These are phyloP conservation scores for Ogataea pini DNA, from an alignment of 805 yeast genomes.

Conservation along the genomic window DNA sequence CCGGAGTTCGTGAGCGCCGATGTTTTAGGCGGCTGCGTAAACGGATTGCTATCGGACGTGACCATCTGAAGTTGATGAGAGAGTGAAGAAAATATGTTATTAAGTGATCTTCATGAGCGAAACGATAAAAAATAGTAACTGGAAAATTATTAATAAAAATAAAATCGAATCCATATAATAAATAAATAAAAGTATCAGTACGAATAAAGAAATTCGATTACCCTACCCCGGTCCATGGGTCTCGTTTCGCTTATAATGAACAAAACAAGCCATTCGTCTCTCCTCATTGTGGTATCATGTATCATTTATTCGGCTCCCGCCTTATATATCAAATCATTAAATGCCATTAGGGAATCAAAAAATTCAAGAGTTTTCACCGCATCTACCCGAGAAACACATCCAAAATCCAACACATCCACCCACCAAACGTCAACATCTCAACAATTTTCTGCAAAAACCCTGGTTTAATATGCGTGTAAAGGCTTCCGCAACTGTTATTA, in stretches of 20 bases:
- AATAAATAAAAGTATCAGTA: not conserved
- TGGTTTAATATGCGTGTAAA: slow-evolving; percentile 28
- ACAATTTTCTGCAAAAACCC: slow-evolving; percentile 33
- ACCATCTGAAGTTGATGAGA: not conserved
- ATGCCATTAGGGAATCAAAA: not conserved
- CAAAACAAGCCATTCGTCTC: too few relatives aligned
- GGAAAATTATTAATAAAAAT: not conserved
- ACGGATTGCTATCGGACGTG: too few relatives aligned
- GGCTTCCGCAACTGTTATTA: slow-evolving; percentile 67
- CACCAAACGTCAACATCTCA: slow-evolving; percentile 44
- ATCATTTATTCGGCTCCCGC: too few relatives aligned
- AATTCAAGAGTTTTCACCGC: not conserved
- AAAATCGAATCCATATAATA: not conserved
- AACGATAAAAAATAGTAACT: too few relatives aligned
- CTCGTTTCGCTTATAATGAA: too few relatives aligned
- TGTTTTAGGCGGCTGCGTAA: too few relatives aligned
- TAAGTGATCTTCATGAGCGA: too few relatives aligned
- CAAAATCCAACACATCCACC: slow-evolving; percentile 44
- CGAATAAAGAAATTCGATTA: too few relatives aligned
- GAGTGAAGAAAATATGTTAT: not conserved
- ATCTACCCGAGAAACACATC: slow-evolving; percentile 41
- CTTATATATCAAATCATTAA: too few relatives aligned
- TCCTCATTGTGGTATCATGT: too few relatives aligned
- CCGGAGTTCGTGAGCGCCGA: too few relatives aligned
- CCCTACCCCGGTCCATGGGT: too few relatives aligned